phyloP scores from a whole-genome alignment of 2,329 filamentous ascomycete genomes.

The Pseudogymnoascus sp. region DNA sequence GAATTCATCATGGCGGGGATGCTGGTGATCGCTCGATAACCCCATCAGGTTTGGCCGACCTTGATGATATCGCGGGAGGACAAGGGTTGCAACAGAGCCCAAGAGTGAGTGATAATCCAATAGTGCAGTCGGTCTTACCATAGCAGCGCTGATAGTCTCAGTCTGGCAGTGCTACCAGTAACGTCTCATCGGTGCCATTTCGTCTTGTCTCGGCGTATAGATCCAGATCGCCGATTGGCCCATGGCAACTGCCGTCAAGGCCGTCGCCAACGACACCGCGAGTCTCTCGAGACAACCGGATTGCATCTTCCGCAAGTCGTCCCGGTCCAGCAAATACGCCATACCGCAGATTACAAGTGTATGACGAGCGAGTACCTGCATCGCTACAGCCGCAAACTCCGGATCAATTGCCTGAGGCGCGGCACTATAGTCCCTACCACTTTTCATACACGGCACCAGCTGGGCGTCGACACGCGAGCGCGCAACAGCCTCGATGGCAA shows the following conservation, averaged over 20 bases:
- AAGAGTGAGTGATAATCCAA: conserved; percentile 11
- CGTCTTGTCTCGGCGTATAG: conserved; percentile 12
- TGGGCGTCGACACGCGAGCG: conserved; percentile 15
- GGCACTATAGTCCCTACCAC: conserved; percentile 38
- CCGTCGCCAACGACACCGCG: conserved; percentile 8
- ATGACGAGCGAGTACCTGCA: conserved; percentile 40
- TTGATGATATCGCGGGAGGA: not conserved
- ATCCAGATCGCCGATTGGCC: conserved; percentile 5
- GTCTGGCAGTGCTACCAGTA: conserved; percentile 6
- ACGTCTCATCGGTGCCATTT: conserved; percentile 4
- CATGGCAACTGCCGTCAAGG: not conserved
- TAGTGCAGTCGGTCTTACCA: not conserved
- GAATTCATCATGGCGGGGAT: not conserved
- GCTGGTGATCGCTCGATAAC: not conserved
- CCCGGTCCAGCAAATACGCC: conserved; percentile 19
- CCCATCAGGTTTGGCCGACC: not conserved
- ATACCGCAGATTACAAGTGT: conserved; percentile 33
- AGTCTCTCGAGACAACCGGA: conserved; percentile 11
- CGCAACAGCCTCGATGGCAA: not conserved
- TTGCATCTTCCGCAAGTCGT: conserved; percentile 14
- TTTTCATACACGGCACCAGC: conserved; percentile 40
- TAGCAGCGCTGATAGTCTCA: conserved; percentile 1
- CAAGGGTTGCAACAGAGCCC: not conserved
- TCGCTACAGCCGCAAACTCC: conserved; percentile 44
- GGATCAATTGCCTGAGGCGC: conserved; percentile 41